A percentile compares a stretch with the other conserved stretches of the same genome.
Conservation (phyloP, 495 filamentous ascomycete species). For the Neurospora sp. region DNA sequence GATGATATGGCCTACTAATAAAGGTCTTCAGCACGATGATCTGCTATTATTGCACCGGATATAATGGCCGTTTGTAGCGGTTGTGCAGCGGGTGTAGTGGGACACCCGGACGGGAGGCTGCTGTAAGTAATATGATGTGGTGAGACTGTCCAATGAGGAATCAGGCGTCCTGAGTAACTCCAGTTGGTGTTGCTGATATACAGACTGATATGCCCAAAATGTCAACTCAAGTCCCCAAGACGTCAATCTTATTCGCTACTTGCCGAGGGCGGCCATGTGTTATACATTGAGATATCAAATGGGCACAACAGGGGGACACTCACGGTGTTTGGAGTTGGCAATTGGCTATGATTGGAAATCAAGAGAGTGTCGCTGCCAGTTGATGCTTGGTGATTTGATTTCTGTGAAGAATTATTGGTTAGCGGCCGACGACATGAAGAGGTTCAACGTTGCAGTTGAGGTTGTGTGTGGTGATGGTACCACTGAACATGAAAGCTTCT, state of each 20-base stretch:
- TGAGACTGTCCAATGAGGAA: neutral
- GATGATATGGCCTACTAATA: neutral
- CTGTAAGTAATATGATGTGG: neutral
- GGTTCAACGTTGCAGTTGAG: neutral
- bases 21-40: neutral
- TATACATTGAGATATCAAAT: neutral
- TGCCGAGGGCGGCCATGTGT: neutral
- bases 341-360: neutral
- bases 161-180: neutral
- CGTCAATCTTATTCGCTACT: neutral
- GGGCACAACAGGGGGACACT: neutral
- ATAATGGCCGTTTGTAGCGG: neutral
- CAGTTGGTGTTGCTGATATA: neutral
- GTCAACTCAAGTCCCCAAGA: neutral
- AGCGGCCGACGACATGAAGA: neutral
- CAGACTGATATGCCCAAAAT: neutral
- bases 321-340: neutral
- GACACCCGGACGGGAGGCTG: neutral
- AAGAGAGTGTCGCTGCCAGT: conserved; percentile 3
- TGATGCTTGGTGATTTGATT: conserved; percentile 13
- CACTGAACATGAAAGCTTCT: neutral
- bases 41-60: neutral
- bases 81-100: neutral
- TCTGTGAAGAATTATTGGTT: conserved; percentile 10
- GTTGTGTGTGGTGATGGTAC: neutral